Evolutionary conservation across 768 basidiomycete genomes (phyloP), one percentile per base, ranked within the genome.

Genomic region (Macrocybe gigantea): DNA sequence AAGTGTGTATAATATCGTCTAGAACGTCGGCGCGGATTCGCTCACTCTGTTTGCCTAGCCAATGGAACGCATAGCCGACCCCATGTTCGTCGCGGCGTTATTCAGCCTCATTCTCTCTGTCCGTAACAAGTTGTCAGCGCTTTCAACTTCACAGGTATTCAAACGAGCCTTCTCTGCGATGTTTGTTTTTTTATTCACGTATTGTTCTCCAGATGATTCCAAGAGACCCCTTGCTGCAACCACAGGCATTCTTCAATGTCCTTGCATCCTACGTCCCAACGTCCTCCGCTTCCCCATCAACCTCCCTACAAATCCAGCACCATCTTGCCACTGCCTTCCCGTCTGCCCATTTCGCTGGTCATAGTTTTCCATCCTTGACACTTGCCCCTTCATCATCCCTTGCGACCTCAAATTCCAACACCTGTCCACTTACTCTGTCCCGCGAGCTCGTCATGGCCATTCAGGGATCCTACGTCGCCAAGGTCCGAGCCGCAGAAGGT

Each of bases 221-320:
- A 2, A 83, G 82, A 60, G 90, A 92, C 61, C 89, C 90, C 1
- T 90, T 93, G 58, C 67, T 87, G 39, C 77, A 88, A 48, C 85
- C 42, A 30, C 32, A 31, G 11, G 32, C 32, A 33, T 44, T 44
- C 12, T 34, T 44, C 29, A 41, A 44, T 38, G 42, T 50, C 22
- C 43, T 51, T 41, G 22, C 22, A 37, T 38, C 38, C 43, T 31
- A 5, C 44, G 42, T 44, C 12, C 32, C 42, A 32, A 33, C 42
- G 14, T 44, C 42, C 10, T 44, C 42, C 13, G 32, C 42, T 11
- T 15, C 40, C 40, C 9, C 31, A 13, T 10, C 42, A 30, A 8
- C 33, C 15, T n/a, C 41, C 40, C 41, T 53, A 41, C 47, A 51
- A 48, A 39, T 38, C 44, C 39, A 34, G 39, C 48, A 7, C 53